Percentiles rank a stretch among this genome's conserved stretches.
These are phyloP conservation scores for Sporothrix sp. DNA, from an alignment of 2,329 filamentous ascomycete genomes.

Conservation along the genomic window DNA sequence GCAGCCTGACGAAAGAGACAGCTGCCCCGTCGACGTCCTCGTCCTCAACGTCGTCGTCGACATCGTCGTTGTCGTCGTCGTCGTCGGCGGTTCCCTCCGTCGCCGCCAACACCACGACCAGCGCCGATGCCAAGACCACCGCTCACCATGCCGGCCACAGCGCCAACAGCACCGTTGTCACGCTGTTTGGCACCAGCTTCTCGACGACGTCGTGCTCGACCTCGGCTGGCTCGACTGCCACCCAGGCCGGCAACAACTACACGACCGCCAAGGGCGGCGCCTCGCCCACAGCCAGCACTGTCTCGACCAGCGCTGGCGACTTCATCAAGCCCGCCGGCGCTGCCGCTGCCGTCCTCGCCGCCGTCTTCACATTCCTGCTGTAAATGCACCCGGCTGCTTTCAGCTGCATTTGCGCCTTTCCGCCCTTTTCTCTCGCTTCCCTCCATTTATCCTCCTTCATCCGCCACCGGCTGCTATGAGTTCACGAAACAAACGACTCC, in stretches of 20 bases:
- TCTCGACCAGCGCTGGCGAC: conserved; percentile 25
- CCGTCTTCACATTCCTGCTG: conserved; percentile 23
- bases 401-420: not conserved
- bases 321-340: conserved; percentile 24
- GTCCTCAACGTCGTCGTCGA: conserved; percentile 17
- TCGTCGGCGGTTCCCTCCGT: conserved; percentile 12
- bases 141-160: conserved; percentile 6
- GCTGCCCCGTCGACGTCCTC: conserved; percentile 27
- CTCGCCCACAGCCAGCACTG: conserved; percentile 11
- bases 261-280: conserved; percentile 14
- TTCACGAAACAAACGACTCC: conserved; percentile 16
- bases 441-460: not conserved
- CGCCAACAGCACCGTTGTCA: conserved; percentile 16
- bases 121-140: not conserved
- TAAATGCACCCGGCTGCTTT: conserved; percentile 5
- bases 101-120: conserved; percentile 10
- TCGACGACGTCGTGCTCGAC: conserved; percentile 9
- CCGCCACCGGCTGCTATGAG: conserved; percentile 15
- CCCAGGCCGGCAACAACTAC: conserved; percentile 9
- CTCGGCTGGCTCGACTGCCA: not conserved
- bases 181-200: conserved; percentile 17
- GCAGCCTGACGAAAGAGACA: conserved; percentile 38
- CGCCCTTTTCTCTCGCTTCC: not conserved
- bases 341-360: conserved; percentile 22
- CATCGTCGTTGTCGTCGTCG: conserved; percentile 24